A percentile compares a stretch with the other conserved stretches of the same genome.
These are phyloP conservation scores for Rhodotorula toruloides DNA, from an alignment of 768 basidiomycete genomes.

Conservation along the genomic window DNA sequence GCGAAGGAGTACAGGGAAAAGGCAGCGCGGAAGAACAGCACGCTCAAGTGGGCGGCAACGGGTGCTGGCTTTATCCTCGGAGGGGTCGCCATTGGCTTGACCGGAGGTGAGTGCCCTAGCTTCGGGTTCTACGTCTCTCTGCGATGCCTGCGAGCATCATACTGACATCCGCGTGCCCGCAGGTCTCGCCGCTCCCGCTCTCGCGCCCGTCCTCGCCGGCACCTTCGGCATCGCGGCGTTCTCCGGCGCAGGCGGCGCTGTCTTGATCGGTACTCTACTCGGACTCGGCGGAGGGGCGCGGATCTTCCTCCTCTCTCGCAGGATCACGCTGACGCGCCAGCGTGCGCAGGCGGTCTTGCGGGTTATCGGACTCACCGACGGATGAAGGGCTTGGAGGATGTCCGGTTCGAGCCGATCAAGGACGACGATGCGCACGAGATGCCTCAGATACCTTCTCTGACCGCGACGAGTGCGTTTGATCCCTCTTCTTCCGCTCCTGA, in stretches of 20 bases:
- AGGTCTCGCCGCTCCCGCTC: constrained; percentile 41
- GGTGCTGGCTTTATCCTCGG: constrained; percentile 41
- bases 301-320: neutral
- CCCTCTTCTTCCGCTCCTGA: neutral
- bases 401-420: constrained; percentile 38
- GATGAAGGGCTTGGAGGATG: constrained; percentile 40
- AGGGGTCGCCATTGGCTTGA: constrained; percentile 40
- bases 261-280: constrained; percentile 41
- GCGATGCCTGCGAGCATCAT: neutral
- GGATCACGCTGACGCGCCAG: neutral
- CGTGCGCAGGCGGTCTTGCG: constrained; percentile 28
- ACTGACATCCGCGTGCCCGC: neutral
- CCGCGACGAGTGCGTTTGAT: constrained; percentile 10
- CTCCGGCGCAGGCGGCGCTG: constrained; percentile 37
- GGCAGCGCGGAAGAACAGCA: constrained; percentile 28
- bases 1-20: constrained; percentile 20
- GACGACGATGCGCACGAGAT: constrained; percentile 27
- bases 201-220: constrained; percentile 37
- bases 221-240: constrained; percentile 33
- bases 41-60: constrained; percentile 39
- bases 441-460: constrained; percentile 40
- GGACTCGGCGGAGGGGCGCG: constrained; percentile 38
- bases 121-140: neutral
- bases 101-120: constrained; percentile 36
- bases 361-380: constrained; percentile 39